Percentiles rank a stretch among this genome's conserved stretches.
Evolutionary conservation across 441 rosid species (phyloP).

Genomic region (Arabidopsis lyrata): DNA sequence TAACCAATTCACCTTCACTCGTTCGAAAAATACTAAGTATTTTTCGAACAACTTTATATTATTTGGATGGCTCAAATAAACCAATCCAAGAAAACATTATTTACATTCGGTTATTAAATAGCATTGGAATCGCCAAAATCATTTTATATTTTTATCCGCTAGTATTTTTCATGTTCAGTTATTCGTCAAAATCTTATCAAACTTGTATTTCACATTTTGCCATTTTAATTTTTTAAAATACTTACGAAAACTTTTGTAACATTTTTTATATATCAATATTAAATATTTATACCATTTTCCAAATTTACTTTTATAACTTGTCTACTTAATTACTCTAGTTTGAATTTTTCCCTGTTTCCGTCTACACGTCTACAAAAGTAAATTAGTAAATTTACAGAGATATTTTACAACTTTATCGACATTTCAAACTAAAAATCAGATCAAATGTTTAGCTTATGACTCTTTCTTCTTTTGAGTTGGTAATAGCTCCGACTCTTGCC

Average conservation of each 20-base stretch:
- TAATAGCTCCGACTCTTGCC: slow-evolving; percentile 18
- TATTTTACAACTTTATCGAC: neutral
- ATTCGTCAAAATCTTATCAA: no score
- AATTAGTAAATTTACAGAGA: neutral
- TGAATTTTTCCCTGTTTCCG: neutral
- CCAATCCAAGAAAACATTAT: no score
- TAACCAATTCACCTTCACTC: neutral
- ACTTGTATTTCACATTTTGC: no score
- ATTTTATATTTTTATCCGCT: neutral
- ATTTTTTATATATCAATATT: no score
- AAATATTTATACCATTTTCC: no score
- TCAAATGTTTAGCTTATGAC: slow-evolving; percentile 17
- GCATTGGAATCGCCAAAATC: neutral
- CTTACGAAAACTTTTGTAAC: no score
- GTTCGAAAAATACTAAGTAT: no score
- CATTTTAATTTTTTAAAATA: no score
- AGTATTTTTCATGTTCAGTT: no score
- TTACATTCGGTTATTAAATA: neutral
- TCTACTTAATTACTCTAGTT: neutral
- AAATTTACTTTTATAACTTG: neutral
- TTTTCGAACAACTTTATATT: no score
- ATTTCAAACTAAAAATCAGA: neutral
- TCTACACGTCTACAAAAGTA: neutral
- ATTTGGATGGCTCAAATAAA: no score
- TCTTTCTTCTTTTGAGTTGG: slow-evolving; percentile 4